Evolutionary conservation across 352 stramenopile genomes (phyloP), one percentile per base, ranked within the genome.

Genomic region (Plasmopara muralis): DNA sequence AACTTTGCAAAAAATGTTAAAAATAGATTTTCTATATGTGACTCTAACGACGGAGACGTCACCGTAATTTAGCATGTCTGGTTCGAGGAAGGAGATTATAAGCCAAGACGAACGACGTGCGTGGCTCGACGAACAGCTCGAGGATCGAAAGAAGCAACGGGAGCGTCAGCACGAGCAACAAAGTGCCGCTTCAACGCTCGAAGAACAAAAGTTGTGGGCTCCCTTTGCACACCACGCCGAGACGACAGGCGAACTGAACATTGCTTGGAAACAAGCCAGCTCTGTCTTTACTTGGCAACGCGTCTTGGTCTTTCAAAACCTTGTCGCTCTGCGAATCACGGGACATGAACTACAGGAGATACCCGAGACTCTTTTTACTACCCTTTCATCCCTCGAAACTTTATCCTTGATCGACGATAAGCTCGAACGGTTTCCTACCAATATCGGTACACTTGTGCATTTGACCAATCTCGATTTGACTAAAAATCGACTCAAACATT

Each of bases 391-490:
- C 4, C 63, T 88, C 25, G 68, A 66, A 25, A 68, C 63, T 6
- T 64, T 88, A 4, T 83, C 68, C 0, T 45, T 88, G 4, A 83
- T 88, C 16, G 63, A 59, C 6, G 68, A 77, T 30, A 30, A 59
- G 2, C 54, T 88, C 6, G 63, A 85, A 43, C 39, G 42, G 20
- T 56, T 88, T 0, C 77, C 74, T 8, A 62, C 78, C 0, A 83
- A 63, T 29, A 74, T 85, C 48, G 52, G 69, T 0, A 39, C 43
- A 7, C 29, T 86, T 0, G 12, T 30, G 0, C 33, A 68, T 15
- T 61, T 88, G 4, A 70, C 43, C 0, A 70, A 77, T 39, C 52
- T 88, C 3, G 77, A 88, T 41, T 42, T 88, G 28, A 85, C 77
- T 18, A 83, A 84, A 44, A 88, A 88, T 50, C 58, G 63, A 20